A percentile compares a stretch with the other conserved stretches of the same genome.
Conservation (phyloP, 1,139 yeast genomes). For the Yamadazyma taylorii region DNA sequence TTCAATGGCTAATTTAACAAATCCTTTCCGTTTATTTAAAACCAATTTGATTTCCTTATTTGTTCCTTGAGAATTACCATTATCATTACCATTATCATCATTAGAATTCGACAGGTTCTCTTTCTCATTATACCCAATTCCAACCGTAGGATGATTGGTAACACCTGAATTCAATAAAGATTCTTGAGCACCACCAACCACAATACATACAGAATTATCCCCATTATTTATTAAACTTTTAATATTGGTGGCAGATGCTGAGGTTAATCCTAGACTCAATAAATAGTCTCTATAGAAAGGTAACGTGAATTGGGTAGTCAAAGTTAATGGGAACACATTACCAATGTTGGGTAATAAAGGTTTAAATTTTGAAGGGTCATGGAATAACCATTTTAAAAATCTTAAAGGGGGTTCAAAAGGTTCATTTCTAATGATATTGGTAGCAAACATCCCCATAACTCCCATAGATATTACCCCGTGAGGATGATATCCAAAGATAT, state of each 20-base stretch:
- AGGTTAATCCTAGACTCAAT: constrained; percentile 76
- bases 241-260: constrained; percentile 79
- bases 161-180: constrained; percentile 57
- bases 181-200: constrained; percentile 95
- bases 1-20: constrained; percentile 81
- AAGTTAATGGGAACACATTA: constrained; percentile 72
- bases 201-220: constrained; percentile 78
- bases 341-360: constrained; percentile 77
- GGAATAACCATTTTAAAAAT: constrained; percentile 50
- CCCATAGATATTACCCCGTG: constrained; percentile 97
- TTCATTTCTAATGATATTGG: constrained; percentile 63
- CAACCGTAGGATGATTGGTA: constrained; percentile 33
- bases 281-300: constrained; percentile 90
- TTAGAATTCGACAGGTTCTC: constrained; percentile 5
- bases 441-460: constrained; percentile 80
- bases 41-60: constrained; percentile 43
- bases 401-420: constrained; percentile 50
- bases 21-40: constrained; percentile 79
- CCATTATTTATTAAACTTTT: constrained; percentile 60
- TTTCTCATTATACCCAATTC: constrained; percentile 41
- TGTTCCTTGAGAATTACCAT: not conserved
- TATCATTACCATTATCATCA: constrained; percentile 6
- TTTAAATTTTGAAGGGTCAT: constrained; percentile 42
- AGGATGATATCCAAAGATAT: constrained; percentile 93
- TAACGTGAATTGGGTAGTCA: constrained; percentile 79